Evolutionary conservation across 1,284 basidiomycete genomes (phyloP).

Genomic region (Boletellus deceptivus): DNA sequence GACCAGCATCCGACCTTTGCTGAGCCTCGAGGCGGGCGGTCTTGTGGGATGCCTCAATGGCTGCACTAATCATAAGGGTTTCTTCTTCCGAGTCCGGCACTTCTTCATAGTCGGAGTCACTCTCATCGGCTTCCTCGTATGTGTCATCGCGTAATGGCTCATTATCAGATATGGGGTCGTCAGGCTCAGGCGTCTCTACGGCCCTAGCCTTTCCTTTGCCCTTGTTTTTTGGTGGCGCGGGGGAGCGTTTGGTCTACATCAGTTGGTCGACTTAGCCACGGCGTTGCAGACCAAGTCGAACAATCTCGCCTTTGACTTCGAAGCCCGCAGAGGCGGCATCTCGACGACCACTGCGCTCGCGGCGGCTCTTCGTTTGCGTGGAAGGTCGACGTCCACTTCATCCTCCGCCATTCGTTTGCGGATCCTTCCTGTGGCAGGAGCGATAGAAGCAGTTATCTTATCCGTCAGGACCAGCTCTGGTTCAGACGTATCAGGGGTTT

Average conservation of each 20-base stretch:
- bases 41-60: constrained; percentile 54
- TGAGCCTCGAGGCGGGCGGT: constrained; percentile 36
- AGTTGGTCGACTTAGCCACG: constrained; percentile 12
- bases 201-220: constrained; percentile 41
- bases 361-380: constrained; percentile 45
- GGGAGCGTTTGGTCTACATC: constrained; percentile 10
- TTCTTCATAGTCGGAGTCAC: constrained; percentile 56
- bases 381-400: constrained; percentile 20
- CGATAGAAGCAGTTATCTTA: constrained; percentile 1
- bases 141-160: constrained; percentile 42
- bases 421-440: constrained; percentile 12
- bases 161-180: constrained; percentile 36
- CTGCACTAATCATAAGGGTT: constrained; percentile 53
- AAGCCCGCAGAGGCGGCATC: constrained; percentile 34
- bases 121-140: constrained; percentile 51
- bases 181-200: constrained; percentile 27
- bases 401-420: constrained; percentile 36
- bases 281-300: neutral
- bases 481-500: constrained; percentile 45
- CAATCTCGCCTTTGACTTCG: constrained; percentile 39
- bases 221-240: constrained; percentile 30
- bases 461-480: constrained; percentile 25
- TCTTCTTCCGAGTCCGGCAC: constrained; percentile 39
- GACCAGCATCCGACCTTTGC: constrained; percentile 42
- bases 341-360: constrained; percentile 46